Percentiles rank a stretch among this genome's conserved stretches.
These are phyloP conservation scores for Trypanosoma conorhini DNA, from an alignment of 208 protist genomes.

Conservation along the genomic window DNA sequence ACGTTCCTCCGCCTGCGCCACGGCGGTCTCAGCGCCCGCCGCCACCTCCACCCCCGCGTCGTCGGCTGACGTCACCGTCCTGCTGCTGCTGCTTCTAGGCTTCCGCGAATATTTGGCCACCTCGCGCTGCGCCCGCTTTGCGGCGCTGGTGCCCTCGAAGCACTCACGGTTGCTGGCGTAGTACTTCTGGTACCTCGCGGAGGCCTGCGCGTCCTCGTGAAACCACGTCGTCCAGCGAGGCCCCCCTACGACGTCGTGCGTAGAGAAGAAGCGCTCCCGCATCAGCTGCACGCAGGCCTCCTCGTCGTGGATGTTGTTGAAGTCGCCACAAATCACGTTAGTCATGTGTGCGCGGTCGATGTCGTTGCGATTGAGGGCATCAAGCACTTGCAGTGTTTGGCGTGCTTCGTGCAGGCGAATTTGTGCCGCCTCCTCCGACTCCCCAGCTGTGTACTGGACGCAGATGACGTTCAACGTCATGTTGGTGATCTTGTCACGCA, in stretches of 20 bases:
- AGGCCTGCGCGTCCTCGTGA: slow-evolving; percentile 36
- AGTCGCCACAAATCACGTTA: slow-evolving; percentile 67
- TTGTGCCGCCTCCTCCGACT: slow-evolving; percentile 44
- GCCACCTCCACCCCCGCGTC: not conserved
- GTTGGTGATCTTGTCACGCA: slow-evolving; percentile 86
- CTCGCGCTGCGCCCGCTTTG: slow-evolving; percentile 44
- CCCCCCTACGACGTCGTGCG: slow-evolving; percentile 80
- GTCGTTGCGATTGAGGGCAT: slow-evolving; percentile 58
- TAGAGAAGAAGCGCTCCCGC: slow-evolving; percentile 70
- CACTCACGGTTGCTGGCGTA: slow-evolving; percentile 41
- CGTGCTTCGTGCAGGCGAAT: slow-evolving; percentile 59
- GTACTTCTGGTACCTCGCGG: slow-evolving; percentile 38
- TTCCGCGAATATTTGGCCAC: slow-evolving; percentile 37
- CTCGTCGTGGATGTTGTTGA: slow-evolving; percentile 78
- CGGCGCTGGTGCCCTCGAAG: slow-evolving; percentile 32
- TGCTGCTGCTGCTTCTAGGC: slow-evolving; percentile 1
- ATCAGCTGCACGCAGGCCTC: slow-evolving; percentile 74
- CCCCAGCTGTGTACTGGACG: slow-evolving; percentile 77
- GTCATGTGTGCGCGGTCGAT: slow-evolving; percentile 65
- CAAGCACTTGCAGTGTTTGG: slow-evolving; percentile 66
- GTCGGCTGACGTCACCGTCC: not conserved
- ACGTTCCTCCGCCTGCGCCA: not conserved
- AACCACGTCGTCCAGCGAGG: slow-evolving; percentile 85
- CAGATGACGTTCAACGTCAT: slow-evolving; percentile 69
- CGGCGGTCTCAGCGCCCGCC: not conserved